phyloP scores from a whole-genome alignment of 2,329 filamentous ascomycete species.

The Aspergillus puulaauensis region DNA sequence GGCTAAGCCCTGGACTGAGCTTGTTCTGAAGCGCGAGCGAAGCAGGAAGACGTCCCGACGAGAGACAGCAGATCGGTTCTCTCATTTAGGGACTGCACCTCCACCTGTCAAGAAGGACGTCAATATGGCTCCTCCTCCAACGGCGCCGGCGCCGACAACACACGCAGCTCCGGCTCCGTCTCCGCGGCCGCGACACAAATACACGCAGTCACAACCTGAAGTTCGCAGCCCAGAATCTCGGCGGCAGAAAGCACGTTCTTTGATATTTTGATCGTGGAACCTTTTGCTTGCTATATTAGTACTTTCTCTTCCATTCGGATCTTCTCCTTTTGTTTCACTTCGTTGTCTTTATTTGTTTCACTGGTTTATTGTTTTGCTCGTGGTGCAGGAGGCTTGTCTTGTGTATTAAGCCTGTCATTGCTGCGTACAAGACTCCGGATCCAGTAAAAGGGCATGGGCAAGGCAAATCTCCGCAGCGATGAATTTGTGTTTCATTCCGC shows the following conservation, averaged over 20 bases:
- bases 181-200: constrained; percentile 37
- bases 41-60: constrained; percentile 32
- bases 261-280: constrained; percentile 36
- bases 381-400: constrained; percentile 13
- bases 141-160: constrained; percentile 30
- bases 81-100: constrained; percentile 20
- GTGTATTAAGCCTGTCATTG: constrained; percentile 7
- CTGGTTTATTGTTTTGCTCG: constrained; percentile 2
- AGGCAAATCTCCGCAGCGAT: constrained; percentile 9
- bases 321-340: neutral
- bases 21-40: constrained; percentile 54
- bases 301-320: neutral
- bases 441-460: constrained; percentile 3
- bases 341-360: constrained; percentile 6
- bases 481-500: constrained; percentile 11
- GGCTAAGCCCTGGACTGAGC: constrained; percentile 61
- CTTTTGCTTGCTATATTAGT: neutral
- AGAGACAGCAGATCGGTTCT: constrained; percentile 27
- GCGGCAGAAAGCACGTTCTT: constrained; percentile 42
- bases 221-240: constrained; percentile 35
- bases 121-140: constrained; percentile 22
- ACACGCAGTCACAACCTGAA: constrained; percentile 42
- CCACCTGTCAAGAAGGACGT: constrained; percentile 25
- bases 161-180: constrained; percentile 9
- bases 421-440: constrained; percentile 4